Percentiles rank a stretch among this genome's conserved stretches.
These are phyloP conservation scores for Polyporus arcularius DNA, from an alignment of 768 basidiomycete species.

Conservation along the genomic window DNA sequence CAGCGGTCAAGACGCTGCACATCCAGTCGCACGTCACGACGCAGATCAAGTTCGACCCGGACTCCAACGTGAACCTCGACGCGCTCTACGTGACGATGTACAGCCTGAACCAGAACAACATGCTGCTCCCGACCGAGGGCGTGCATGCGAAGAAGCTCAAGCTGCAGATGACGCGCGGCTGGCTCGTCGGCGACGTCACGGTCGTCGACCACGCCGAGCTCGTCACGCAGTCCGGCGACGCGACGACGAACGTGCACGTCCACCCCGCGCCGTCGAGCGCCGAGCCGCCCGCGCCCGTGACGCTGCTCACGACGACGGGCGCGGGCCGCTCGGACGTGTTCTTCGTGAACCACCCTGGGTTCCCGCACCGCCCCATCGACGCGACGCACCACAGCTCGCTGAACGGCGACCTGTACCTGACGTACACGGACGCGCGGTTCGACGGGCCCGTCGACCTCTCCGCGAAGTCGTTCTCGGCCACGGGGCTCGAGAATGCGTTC, in stretches of 20 bases:
- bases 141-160: slow-evolving; percentile 41
- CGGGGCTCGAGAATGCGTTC: slow-evolving; percentile 25
- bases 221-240: slow-evolving; percentile 52
- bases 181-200: slow-evolving; percentile 61
- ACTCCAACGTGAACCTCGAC: slow-evolving; percentile 44
- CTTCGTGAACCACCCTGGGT: slow-evolving; percentile 41
- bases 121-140: slow-evolving; percentile 47
- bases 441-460: slow-evolving; percentile 48
- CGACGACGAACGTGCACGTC: slow-evolving; percentile 49
- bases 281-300: slow-evolving; percentile 37
- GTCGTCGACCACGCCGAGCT: slow-evolving; percentile 43
- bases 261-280: slow-evolving; percentile 38
- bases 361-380: slow-evolving; percentile 48
- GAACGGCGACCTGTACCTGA: slow-evolving; percentile 58
- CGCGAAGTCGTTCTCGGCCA: slow-evolving; percentile 38
- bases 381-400: slow-evolving; percentile 48
- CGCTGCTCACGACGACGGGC: slow-evolving; percentile 51
- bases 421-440: slow-evolving; percentile 52
- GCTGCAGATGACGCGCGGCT: slow-evolving; percentile 54
- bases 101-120: slow-evolving; percentile 37
- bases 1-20: slow-evolving; percentile 48
- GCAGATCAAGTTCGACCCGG: slow-evolving; percentile 52
- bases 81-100: slow-evolving; percentile 48
- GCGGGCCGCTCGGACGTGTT: slow-evolving; percentile 54
- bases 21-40: slow-evolving; percentile 43